Conservation (phyloP, 768 basidiomycete species). For the Scleroderma citrinum region DNA sequence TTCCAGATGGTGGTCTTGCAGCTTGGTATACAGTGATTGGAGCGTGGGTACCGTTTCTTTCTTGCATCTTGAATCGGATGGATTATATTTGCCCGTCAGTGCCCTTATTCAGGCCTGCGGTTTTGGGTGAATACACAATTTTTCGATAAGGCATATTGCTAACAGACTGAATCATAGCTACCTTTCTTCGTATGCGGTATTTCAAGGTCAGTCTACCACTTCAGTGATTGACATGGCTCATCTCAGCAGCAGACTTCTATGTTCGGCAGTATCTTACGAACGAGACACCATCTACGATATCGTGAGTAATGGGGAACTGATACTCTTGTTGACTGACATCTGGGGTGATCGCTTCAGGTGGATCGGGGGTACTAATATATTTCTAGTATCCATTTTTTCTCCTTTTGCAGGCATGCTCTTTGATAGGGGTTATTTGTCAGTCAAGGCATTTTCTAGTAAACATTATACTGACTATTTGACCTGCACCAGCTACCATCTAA, state of each 20-base stretch:
- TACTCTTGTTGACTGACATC: neutral
- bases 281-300: slow-evolving; percentile 29
- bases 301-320: slow-evolving; percentile 18
- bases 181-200: slow-evolving; percentile 33
- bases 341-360: slow-evolving; percentile 20
- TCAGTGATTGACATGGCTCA: too few relatives aligned
- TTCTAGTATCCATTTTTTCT: slow-evolving; percentile 33
- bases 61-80: neutral
- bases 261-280: slow-evolving; percentile 30
- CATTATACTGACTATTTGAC: neutral
- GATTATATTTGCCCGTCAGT: slow-evolving; percentile 13
- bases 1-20: slow-evolving; percentile 23
- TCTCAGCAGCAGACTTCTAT: slow-evolving; percentile 31
- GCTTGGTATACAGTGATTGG: slow-evolving; percentile 23
- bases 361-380: slow-evolving; percentile 45
- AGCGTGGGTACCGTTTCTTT: slow-evolving; percentile 9
- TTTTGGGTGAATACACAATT: slow-evolving; percentile 22
- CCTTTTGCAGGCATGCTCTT: slow-evolving; percentile 40
- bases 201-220: slow-evolving; percentile 26
- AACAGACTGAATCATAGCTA: slow-evolving; percentile 22
- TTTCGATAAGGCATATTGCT: neutral
- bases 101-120: slow-evolving; percentile 28
- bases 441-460: neutral
- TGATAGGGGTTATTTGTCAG: slow-evolving; percentile 49
- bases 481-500: slow-evolving; percentile 1